phyloP scores from a whole-genome alignment of 164 flowering plant species.

The Dillenia suffruticosa region DNA sequence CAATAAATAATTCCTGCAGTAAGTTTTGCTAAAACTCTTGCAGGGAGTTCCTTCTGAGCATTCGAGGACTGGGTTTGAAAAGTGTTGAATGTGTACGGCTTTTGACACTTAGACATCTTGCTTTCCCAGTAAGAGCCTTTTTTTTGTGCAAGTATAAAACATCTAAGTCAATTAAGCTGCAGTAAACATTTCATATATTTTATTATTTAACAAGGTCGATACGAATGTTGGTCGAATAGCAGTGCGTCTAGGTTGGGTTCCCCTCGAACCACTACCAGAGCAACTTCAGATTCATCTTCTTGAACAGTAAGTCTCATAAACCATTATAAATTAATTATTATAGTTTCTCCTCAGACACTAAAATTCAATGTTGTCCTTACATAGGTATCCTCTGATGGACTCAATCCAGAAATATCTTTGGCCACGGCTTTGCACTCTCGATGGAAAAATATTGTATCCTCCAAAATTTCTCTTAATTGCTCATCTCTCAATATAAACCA shows the following conservation, averaged over 20 bases:
- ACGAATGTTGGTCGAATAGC: conserved; percentile 86
- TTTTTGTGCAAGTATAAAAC: not conserved
- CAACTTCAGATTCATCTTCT: conserved; percentile 70
- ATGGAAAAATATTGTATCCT: conserved; percentile 61
- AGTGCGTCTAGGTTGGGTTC: conserved; percentile 93
- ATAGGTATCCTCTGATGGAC: conserved; percentile 72
- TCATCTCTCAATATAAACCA: not conserved
- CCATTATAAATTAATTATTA: not conserved
- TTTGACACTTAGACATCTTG: conserved; percentile 90
- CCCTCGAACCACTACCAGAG: conserved; percentile 76
- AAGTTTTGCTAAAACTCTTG: not conserved
- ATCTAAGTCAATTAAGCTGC: not conserved
- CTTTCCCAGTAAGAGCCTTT: conserved; percentile 84
- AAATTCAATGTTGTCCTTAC: conserved; percentile 7
- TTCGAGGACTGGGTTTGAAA: conserved; percentile 86
- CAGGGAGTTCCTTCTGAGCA: conserved; percentile 85
- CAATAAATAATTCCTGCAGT: too few relatives aligned
- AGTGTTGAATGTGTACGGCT: conserved; percentile 97
- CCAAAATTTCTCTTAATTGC: conserved; percentile 2
- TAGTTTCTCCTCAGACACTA: not conserved
- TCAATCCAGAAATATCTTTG: conserved; percentile 78
- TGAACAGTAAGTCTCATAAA: conserved; percentile 44
- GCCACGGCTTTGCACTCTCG: conserved; percentile 75
- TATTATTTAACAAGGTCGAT: conserved; percentile 53
- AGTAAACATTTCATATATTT: conserved; percentile 5